Base-by-base conservation (phyloP, 2,329 filamentous ascomycete species). In the Plectosphaerella sp. region DNA sequence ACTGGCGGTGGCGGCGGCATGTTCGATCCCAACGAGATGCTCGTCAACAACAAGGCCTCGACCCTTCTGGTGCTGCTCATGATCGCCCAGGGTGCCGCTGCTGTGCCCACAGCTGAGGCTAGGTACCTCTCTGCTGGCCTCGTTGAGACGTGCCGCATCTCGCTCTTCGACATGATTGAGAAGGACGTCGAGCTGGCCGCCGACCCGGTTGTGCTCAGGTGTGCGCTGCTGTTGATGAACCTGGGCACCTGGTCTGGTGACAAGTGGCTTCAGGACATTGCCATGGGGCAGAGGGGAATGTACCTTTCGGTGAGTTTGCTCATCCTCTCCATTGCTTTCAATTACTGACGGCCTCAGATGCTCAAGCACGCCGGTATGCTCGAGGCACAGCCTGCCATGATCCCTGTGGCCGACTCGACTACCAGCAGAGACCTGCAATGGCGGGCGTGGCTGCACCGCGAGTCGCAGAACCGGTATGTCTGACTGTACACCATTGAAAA, bases 221-320 rank as follows among this genome's bases (percentile, higher is more conserved):
- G 83, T 47, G 85, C 85, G 0, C 70, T 89, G 12, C 76, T 89
- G 3, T 88, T 88, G 63, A 87, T 82, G 2, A 77, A 85, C 2
- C 76, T 87, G 24, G 86, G 84, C 8, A 83, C 83, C 1, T 89
- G 86, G 86, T 87, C 85, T 62, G 86, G 86, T 45, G 86, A 89
- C 65, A 88, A 88, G 67, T 88, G 86, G 84, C 82, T 88, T 58
- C 89, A 88, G 85, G 85, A 89, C 61, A 87, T 88, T 57, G 81
- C 84, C 42, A 87, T 88, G 83, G 85, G 86, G 28, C 86, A 88
- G 65, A 77, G 84, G 47, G 83, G 83, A 52, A 88, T 88, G 83
- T 89, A 89, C 64, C 77, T 87, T 54, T 79, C 84, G 53, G 77
- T 80, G 60, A 71, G 76, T 64, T 22, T 7, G 35, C 37, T 20